Evolutionary conservation across 139 green algal genomes (phyloP).

Genomic region (Tetradesmus obliquus): DNA sequence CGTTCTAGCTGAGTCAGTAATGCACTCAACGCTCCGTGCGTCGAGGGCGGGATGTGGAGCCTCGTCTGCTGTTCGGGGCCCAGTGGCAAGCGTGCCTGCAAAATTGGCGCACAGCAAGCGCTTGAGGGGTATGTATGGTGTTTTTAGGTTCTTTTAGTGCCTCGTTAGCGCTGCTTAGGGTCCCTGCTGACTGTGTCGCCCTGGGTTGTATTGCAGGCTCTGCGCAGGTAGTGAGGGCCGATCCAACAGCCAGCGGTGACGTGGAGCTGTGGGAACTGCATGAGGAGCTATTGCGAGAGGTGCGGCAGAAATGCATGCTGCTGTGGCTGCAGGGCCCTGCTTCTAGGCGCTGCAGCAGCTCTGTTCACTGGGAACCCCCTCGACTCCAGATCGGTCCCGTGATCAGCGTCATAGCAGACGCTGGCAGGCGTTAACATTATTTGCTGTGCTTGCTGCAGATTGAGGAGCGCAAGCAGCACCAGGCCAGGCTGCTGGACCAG

Average conservation of each 20-base stretch:
- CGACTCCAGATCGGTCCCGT: not conserved
- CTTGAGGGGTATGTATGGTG: not conserved
- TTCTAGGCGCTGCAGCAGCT: not conserved
- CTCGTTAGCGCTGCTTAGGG: not conserved
- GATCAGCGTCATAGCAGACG: not conserved
- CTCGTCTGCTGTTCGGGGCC: not conserved
- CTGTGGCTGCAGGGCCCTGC: not conserved
- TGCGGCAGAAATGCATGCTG: not conserved
- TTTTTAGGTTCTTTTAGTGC: not conserved
- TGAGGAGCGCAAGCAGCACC: slow-evolving; percentile 76
- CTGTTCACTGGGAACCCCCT: not conserved
- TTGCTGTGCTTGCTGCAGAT: slow-evolving; percentile 65
- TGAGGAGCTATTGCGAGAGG: slow-evolving; percentile 66
- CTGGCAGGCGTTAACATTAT: not conserved
- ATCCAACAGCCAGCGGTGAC: slow-evolving; percentile 29
- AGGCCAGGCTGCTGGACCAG: slow-evolving; percentile 69
- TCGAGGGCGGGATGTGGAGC: not conserved
- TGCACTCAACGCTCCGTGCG: not conserved
- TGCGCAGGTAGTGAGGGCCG: not conserved
- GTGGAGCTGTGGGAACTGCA: slow-evolving; percentile 66
- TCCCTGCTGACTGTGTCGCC: not conserved
- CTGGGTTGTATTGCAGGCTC: not conserved
- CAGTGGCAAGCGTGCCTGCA: not conserved
- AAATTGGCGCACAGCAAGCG: not conserved
- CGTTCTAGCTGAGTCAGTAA: not conserved